phyloP scores from a whole-genome alignment of 768 basidiomycete species.

The Erythrobasidium yunnanense region DNA sequence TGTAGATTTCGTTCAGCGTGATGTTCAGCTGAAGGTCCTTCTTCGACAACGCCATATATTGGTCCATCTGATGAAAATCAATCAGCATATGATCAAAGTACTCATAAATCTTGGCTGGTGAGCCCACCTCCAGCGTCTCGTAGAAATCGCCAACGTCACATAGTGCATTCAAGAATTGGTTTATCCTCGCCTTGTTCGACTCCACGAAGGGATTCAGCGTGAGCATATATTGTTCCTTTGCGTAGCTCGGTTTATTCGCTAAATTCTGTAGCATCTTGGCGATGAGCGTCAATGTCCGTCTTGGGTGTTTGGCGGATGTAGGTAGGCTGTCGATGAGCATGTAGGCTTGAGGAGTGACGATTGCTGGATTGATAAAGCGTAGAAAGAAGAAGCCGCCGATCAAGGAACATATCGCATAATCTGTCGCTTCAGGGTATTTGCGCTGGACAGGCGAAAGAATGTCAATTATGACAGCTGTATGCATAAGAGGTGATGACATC shows the following conservation, averaged over 20 bases:
- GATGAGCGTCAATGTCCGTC: slow-evolving; percentile 90
- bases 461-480: not conserved
- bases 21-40: slow-evolving; percentile 98
- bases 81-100: too few species aligned
- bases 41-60: slow-evolving; percentile 99
- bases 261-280: slow-evolving; percentile 99
- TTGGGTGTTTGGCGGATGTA: slow-evolving; percentile 71
- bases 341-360: slow-evolving; percentile 97
- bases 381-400: slow-evolving; percentile 99
- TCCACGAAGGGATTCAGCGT: slow-evolving; percentile 97
- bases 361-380: slow-evolving; percentile 97
- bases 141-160: slow-evolving; percentile 99
- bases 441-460: slow-evolving; percentile 49
- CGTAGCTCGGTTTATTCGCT: slow-evolving; percentile 94
- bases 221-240: slow-evolving; percentile 98
- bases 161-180: slow-evolving; percentile 87
- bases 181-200: slow-evolving; percentile 95
- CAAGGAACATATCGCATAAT: slow-evolving; percentile 94
- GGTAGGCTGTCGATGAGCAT: slow-evolving; percentile 98
- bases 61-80: slow-evolving; percentile 82
- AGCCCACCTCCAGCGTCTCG: slow-evolving; percentile 78
- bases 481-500: slow-evolving; percentile 23
- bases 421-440: slow-evolving; percentile 97
- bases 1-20: slow-evolving; percentile 96
- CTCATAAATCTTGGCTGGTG: too few species aligned